Evolutionary conservation across 176 grass and related monocot genomes (phyloP), one percentile per base, ranked within the genome.

Genomic region (Otatea glauca): DNA sequence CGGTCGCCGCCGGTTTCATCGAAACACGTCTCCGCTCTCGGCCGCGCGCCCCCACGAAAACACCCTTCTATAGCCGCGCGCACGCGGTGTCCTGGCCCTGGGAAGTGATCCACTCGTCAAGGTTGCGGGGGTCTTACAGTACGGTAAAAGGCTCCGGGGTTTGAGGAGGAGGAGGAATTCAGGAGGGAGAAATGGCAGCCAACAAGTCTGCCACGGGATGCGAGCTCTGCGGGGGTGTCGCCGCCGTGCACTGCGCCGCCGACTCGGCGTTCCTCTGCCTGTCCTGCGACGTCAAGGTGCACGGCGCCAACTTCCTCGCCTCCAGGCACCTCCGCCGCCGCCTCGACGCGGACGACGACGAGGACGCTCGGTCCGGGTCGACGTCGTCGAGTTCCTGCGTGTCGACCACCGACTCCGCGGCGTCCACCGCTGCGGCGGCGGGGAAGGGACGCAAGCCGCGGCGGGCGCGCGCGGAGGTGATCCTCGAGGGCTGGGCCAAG

Each of bases 291-390:
- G 91, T 88, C 43, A 79, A 77, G 80, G 96, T 98, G 21, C 96
- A 96, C 83, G 89, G 91, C 55, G 96, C 96, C 25, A 98, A 96
- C 83, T 98, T 98, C 79, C 95, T 98, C 37, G 92, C 94, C 14
- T 90, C 92, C 1, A 81, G 95, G 59, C 95, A 97, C 87, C 53
- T 76, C 16, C 87, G 95, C 9, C 89, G 87, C 59, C 89, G 85
- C 51, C 20, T 73, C n/a, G 65, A 44, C 48, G 59, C 53, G 9
- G 78, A 7, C 7, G 62, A 7, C 5, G 41, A 70, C 7, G 62
- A 6, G 8, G 39, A 70, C 7, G 7, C 18, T 41, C 48, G 34
- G 49, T 80, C 63, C 10, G 53, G 65, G 38, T 83, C 85, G 4
- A 16, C 63, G 41, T 71, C 75, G 23, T 86, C 90, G 43, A 78